phyloP scores from a whole-genome alignment of 1,284 basidiomycete species.

The Marasmius sp. region DNA sequence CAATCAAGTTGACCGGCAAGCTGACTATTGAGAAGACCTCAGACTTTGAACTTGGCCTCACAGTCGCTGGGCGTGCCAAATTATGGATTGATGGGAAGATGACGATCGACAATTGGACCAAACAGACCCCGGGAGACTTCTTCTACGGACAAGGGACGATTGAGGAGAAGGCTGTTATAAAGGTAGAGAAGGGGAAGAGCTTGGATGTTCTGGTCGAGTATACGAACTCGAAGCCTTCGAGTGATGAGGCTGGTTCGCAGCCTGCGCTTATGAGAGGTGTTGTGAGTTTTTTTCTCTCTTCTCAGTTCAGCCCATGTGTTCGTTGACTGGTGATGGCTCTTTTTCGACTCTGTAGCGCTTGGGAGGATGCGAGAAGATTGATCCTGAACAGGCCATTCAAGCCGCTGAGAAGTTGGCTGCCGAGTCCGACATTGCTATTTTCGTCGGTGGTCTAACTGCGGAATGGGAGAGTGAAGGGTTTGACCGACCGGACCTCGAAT shows the following conservation, averaged over 20 bases:
- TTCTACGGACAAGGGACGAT: conserved; percentile 69
- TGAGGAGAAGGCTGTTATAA: conserved; percentile 55
- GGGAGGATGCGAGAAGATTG: conserved; percentile 64
- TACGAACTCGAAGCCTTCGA: conserved; percentile 56
- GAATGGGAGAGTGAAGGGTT: conserved; percentile 75
- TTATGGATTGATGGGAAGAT: conserved; percentile 62
- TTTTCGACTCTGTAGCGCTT: conserved; percentile 41
- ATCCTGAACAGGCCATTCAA: conserved; percentile 54
- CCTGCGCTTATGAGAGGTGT: conserved; percentile 69
- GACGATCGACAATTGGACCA: conserved; percentile 69
- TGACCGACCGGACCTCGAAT: conserved; percentile 55
- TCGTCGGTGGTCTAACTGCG: conserved; percentile 63
- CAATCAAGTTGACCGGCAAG: conserved; percentile 48
- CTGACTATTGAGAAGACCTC: conserved; percentile 40
- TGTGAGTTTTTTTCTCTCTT: conserved; percentile 34
- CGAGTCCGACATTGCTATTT: conserved; percentile 55
- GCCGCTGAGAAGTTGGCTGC: conserved; percentile 60
- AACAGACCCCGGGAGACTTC: conserved; percentile 65
- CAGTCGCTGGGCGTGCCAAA: conserved; percentile 56
- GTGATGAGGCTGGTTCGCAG: conserved; percentile 45
- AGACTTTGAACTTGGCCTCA: conserved; percentile 55
- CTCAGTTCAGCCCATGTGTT: neutral
- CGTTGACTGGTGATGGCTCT: neutral
- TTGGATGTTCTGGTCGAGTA: conserved; percentile 60
- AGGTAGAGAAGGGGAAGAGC: conserved; percentile 43